Base-by-base conservation (phyloP, 306 rosid species). In the Quercus bicolor region DNA sequence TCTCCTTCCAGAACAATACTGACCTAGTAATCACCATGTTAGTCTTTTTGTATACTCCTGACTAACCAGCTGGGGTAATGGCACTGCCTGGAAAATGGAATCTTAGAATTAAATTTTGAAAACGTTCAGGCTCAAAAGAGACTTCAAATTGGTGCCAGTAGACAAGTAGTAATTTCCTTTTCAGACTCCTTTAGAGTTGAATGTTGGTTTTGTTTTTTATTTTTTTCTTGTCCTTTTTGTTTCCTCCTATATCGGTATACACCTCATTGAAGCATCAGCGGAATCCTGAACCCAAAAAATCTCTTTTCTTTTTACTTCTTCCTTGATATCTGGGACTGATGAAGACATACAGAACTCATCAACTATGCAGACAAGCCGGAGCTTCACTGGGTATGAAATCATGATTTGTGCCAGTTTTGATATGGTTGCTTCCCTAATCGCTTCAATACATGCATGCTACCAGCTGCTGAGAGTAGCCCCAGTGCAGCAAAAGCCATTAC, bases 401-500 rank as follows among this genome's bases (percentile, higher is more conserved):
- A 92, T 71, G 85, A 82, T 72, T 92, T 89, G 79, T 81, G 90
- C 94, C 95, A 86, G 75, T 84, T 91, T 70, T 91, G 91, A 86
- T 92, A 92, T 1, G 97, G 97, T 77, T 94, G 97, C 88, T 94
- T 94, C 70, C 97, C 98, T 73, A 83, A 86, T 53, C 91, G 89
- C 84, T 91, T 94, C 89, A 92, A 86, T 74, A 87, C 80, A 81
- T 89, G 89, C 93, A 94, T 87, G 83, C 93, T 80, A 74, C 88
- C 91, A 62, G 97, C 97, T 34, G 97, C 89, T 66, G 90, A 75
- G 80, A 92, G 82, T 75, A 94, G 77, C 73, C 97, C 89, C 76
- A 91, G 33, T 51, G 87, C 95, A 37, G 90, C 87, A 82, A 92
- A 79, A 34, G 87, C 88, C 79, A 94, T 79, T 76, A 93, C 71